Evolutionary conservation across 768 basidiomycete genomes (phyloP), one percentile per base, ranked within the genome.

Genomic region (Naganishia antarctica): DNA sequence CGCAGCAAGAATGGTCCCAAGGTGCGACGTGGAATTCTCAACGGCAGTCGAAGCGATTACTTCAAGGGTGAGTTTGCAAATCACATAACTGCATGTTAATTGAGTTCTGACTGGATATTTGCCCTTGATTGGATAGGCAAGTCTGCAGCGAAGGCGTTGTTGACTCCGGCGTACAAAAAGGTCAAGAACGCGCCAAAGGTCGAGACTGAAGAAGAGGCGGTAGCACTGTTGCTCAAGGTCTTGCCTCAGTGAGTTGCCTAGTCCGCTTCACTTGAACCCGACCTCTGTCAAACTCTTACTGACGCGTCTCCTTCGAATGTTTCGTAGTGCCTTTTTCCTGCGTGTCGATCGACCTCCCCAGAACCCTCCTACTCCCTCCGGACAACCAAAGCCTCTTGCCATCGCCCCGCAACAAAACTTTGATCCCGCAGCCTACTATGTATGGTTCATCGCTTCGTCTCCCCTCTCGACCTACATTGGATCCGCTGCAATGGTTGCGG

Each of bases 381-480:
- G 76, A 9, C 70, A 71, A 18, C 91, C 91, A 40, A 92, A 90
- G 78, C 80, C 81, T 41, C 82, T 96, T 37, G 84, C 86, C 68
- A 83, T 99, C 73, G 87, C 87, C 63, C 87, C 76, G 16, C 76
- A 84, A 57, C 86, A 90, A 78, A 79, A 82, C 64, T 92, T 96
- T 77, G 79, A 80, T n/a, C 80, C 83, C 7, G 85, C 88, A 23
- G 86, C 87, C 53, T 91, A 93, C 79, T 98, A 90, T 77, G 92
- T 88, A 29, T 99, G 94, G 94, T 91, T 98, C 79, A 90, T 92
- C 77, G 90, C 92, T 65, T 90, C 91, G 45, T 89, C 90, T 15
- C 92, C 94, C 72, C 87, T 91, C 85, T 89, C 87, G 70, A 93
- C 89, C 7, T 90, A 94, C 73, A 84, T 91, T 11, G 90, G 91